Conservation (phyloP, 345 rosid genomes). For the Bruguiera gymnorhiza region DNA sequence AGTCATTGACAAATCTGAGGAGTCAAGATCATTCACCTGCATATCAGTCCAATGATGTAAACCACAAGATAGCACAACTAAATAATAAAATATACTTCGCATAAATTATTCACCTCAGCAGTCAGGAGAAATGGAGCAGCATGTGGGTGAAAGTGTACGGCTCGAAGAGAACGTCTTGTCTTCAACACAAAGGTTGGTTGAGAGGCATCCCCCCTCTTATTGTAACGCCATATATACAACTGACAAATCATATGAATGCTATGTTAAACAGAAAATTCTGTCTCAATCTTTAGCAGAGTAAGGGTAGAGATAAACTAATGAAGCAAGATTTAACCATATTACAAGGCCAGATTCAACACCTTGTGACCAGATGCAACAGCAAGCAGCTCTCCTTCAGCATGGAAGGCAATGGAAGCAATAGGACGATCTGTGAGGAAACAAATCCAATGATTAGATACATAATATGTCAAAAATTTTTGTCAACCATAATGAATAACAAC, state of each 20-base stretch:
- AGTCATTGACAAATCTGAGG: conserved; percentile 61
- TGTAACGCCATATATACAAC: conserved; percentile 72
- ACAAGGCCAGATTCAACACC: conserved; percentile 35
- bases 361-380: conserved; percentile 80
- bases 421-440: conserved; percentile 54
- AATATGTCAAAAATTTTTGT: not conserved
- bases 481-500: not conserved
- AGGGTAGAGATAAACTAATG: not conserved
- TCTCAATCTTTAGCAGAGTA: not conserved
- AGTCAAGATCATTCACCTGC: conserved; percentile 82
- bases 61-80: conserved; percentile 20
- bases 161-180: conserved; percentile 68
- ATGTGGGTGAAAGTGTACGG: conserved; percentile 75
- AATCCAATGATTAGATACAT: conserved; percentile 2
- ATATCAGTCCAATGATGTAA: conserved; percentile 39
- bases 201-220: conserved; percentile 57
- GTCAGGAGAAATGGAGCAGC: conserved; percentile 70
- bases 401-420: conserved; percentile 80
- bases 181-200: conserved; percentile 55
- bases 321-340: not conserved
- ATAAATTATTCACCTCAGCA: conserved; percentile 53
- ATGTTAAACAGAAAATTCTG: not conserved
- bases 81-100: conserved; percentile 19
- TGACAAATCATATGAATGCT: conserved; percentile 20
- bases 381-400: conserved; percentile 69